phyloP scores from a whole-genome alignment of 768 basidiomycete genomes.

The Termitomyces eurrhizus region DNA sequence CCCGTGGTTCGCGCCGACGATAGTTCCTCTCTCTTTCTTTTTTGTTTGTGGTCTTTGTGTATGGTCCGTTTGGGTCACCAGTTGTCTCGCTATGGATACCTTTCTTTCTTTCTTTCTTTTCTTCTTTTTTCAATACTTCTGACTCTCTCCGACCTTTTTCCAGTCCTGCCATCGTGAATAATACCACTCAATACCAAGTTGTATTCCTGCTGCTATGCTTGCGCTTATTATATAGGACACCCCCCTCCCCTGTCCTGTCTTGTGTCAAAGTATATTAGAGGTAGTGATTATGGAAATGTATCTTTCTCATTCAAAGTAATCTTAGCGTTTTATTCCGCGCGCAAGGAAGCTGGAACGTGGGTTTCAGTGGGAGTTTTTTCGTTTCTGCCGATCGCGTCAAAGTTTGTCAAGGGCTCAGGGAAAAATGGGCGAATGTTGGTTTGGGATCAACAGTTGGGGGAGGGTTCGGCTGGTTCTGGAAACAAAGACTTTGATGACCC shows the following conservation, averaged over 20 bases:
- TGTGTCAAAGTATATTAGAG: not conserved
- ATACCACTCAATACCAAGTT: not conserved
- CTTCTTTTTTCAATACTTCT: not conserved
- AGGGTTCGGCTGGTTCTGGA: not conserved
- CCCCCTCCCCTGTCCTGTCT: not conserved
- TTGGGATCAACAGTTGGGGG: no score
- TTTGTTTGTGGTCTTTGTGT: not conserved
- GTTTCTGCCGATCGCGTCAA: not conserved
- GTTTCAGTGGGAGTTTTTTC: not conserved
- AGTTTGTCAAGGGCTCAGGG: not conserved
- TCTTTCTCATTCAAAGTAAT: not conserved
- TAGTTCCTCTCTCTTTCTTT: not conserved
- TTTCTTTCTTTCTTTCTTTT: not conserved
- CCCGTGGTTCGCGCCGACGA: constrained; percentile 46
- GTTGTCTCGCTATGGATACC: not conserved
- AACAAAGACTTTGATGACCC: not conserved
- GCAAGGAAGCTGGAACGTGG: not conserved
- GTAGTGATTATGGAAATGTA: constrained; percentile 4
- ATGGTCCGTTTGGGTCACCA: not conserved
- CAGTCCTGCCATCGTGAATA: not conserved
- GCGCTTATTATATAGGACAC: not conserved
- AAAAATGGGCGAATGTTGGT: not conserved
- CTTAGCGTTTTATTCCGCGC: not conserved
- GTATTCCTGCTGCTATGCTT: not conserved
- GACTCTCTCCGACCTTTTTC: not conserved